Percentiles rank a stretch among this genome's conserved stretches.
These are phyloP conservation scores for Raphanus sativus DNA, from an alignment of 345 rosid species.

Conservation along the genomic window DNA sequence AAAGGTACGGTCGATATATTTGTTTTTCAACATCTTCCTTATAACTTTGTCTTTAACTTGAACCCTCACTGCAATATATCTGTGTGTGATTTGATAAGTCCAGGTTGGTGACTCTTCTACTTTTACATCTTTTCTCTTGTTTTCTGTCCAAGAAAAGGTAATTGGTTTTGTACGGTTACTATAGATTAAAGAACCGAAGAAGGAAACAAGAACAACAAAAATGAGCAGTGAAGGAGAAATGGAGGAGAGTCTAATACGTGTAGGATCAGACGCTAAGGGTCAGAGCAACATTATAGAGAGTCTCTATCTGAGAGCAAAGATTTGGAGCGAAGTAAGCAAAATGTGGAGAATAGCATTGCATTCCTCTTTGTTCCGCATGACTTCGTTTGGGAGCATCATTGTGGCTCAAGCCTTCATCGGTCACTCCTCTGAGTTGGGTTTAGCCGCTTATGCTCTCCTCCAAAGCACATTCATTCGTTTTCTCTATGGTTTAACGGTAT, in stretches of 20 bases:
- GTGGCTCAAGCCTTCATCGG: constrained; percentile 66
- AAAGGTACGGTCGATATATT: too few species aligned
- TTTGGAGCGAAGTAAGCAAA: constrained; percentile 51
- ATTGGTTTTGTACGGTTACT: background rate
- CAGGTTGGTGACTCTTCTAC: too few species aligned
- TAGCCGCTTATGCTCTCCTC: constrained; percentile 61
- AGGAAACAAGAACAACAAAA: background rate
- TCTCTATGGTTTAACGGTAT: constrained; percentile 53
- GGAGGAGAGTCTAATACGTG: constrained; percentile 36
- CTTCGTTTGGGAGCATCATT: constrained; percentile 50
- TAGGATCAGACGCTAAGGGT: constrained; percentile 13
- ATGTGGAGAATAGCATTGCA: constrained; percentile 57
- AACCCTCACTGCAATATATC: constrained; percentile 16
- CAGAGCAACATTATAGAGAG: constrained; percentile 21
- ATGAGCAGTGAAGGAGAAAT: constrained; percentile 38
- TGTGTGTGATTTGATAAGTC: too few species aligned
- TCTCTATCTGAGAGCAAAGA: constrained; percentile 32
- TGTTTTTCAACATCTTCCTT: too few species aligned
- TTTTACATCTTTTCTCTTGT: constrained; percentile 3
- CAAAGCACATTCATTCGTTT: constrained; percentile 54
- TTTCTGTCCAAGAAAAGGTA: background rate
- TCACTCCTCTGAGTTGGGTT: constrained; percentile 43
- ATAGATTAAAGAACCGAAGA: background rate
- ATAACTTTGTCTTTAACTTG: too few species aligned
- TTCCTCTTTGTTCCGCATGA: constrained; percentile 45